A percentile compares a stretch with the other conserved stretches of the same genome.
phyloP scores from a whole-genome alignment of 2,329 filamentous ascomycete genomes.

The Huntiella omanensis region DNA sequence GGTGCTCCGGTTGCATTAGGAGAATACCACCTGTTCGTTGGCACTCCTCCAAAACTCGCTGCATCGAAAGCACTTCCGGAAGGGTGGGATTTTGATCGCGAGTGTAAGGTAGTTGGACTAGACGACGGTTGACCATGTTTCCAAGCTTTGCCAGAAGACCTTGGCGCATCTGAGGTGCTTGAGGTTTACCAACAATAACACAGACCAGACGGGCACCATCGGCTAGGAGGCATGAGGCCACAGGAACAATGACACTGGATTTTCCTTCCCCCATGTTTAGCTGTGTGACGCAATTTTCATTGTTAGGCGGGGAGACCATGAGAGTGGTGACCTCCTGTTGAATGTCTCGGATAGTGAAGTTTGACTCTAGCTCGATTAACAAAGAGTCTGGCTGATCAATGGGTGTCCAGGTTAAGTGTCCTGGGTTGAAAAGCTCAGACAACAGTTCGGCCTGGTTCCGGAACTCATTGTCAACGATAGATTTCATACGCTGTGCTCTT shows the following conservation, averaged over 20 bases:
- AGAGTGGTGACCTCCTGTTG: constrained; percentile 37
- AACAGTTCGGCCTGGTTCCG: constrained; percentile 17
- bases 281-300: constrained; percentile 37
- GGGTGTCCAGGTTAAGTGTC: constrained; percentile 37
- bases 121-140: constrained; percentile 31
- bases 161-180: constrained; percentile 41
- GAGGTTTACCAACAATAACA: constrained; percentile 41
- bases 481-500: constrained; percentile 23
- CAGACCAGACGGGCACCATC: constrained; percentile 31
- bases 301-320: constrained; percentile 29
- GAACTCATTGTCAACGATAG: not conserved
- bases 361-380: constrained; percentile 44
- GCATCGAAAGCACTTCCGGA: constrained; percentile 21
- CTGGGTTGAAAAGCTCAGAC: constrained; percentile 27
- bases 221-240: constrained; percentile 35
- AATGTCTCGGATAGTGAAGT: constrained; percentile 38
- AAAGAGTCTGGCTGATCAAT: constrained; percentile 36
- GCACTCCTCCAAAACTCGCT: constrained; percentile 21
- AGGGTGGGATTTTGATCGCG: constrained; percentile 22
- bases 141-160: constrained; percentile 35
- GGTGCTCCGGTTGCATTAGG: constrained; percentile 43
- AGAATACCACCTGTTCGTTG: constrained; percentile 32
- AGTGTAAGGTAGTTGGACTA: constrained; percentile 42
- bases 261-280: constrained; percentile 59
- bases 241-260: constrained; percentile 48